phyloP scores from a whole-genome alignment of 805 yeast genomes.

The Nadsonia fulvescens region DNA sequence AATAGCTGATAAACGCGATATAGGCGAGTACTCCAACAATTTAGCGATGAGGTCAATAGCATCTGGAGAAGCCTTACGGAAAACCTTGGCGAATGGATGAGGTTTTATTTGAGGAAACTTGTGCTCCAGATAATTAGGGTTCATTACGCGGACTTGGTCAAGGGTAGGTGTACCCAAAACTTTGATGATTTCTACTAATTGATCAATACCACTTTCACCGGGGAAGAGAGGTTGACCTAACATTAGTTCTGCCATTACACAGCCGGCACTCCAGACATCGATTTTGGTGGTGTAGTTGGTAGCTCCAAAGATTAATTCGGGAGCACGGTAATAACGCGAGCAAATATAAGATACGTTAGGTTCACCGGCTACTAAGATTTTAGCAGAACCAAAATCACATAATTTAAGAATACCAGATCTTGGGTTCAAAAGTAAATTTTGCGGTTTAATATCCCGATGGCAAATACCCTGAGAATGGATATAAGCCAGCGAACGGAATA shows the following conservation, averaged over 20 bases:
- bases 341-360: constrained; percentile 95
- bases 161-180: constrained; percentile 88
- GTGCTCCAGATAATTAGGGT: constrained; percentile 93
- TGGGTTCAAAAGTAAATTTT: constrained; percentile 76
- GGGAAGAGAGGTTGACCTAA: constrained; percentile 95
- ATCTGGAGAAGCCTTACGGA: constrained; percentile 62
- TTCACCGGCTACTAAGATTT: constrained; percentile 71
- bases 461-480: constrained; percentile 58
- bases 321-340: constrained; percentile 92
- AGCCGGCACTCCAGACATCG: constrained; percentile 84
- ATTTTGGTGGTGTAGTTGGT: constrained; percentile 91
- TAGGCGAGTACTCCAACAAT: constrained; percentile 83
- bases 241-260: constrained; percentile 93
- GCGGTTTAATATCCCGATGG: constrained; percentile 88
- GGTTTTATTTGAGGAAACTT: constrained; percentile 56
- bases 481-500: constrained; percentile 59
- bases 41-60: constrained; percentile 73
- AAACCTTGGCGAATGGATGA: constrained; percentile 41
- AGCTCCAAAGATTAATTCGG: constrained; percentile 94
- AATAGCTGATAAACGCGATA: constrained; percentile 59
- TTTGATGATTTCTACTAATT: constrained; percentile 88
- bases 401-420: constrained; percentile 67
- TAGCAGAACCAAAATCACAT: constrained; percentile 95
- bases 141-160: constrained; percentile 86
- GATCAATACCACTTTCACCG: constrained; percentile 95